phyloP scores from a whole-genome alignment of 2,329 filamentous ascomycete species.

The Elsinoe perseae region DNA sequence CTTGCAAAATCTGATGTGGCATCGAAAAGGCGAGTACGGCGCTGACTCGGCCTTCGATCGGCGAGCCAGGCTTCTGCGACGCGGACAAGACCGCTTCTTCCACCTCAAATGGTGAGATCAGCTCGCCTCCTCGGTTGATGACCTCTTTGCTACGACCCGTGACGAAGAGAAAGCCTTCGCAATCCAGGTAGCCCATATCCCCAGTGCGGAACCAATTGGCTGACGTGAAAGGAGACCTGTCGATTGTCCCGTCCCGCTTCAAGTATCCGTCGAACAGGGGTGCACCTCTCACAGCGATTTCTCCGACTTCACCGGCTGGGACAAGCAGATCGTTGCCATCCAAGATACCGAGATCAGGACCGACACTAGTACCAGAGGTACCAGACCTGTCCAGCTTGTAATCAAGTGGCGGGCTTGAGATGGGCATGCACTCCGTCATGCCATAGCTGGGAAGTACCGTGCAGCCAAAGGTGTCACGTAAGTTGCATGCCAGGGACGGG shows the following conservation, averaged over 20 bases:
- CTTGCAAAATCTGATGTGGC: slow-evolving; percentile 47
- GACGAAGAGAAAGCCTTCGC: slow-evolving; percentile 46
- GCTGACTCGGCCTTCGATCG: slow-evolving; percentile 41
- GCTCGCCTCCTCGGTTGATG: slow-evolving; percentile 51
- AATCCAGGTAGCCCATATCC: slow-evolving; percentile 47
- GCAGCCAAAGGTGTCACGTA: slow-evolving; percentile 46
- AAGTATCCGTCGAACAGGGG: slow-evolving; percentile 48
- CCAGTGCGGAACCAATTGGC: slow-evolving; percentile 50
- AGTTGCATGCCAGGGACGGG: slow-evolving; percentile 43
- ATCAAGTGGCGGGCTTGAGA: slow-evolving; percentile 47
- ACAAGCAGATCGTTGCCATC: slow-evolving; percentile 34
- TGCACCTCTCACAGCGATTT: slow-evolving; percentile 46
- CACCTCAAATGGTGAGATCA: slow-evolving; percentile 54
- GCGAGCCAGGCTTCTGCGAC: slow-evolving; percentile 36
- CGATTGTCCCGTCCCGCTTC: slow-evolving; percentile 35
- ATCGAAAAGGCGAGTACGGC: slow-evolving; percentile 49
- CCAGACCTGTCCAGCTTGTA: slow-evolving; percentile 47
- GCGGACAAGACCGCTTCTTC: slow-evolving; percentile 49
- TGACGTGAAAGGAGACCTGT: slow-evolving; percentile 41
- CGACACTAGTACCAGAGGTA: slow-evolving; percentile 46
- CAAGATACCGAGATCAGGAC: slow-evolving; percentile 46
- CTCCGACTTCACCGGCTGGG: slow-evolving; percentile 33
- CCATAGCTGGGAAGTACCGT: slow-evolving; percentile 50
- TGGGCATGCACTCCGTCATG: slow-evolving; percentile 55
- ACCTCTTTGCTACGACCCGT: slow-evolving; percentile 51